A percentile compares a stretch with the other conserved stretches of the same genome.
Conservation (phyloP, 495 filamentous ascomycete species). For the Hypoxylon cercidicola region DNA sequence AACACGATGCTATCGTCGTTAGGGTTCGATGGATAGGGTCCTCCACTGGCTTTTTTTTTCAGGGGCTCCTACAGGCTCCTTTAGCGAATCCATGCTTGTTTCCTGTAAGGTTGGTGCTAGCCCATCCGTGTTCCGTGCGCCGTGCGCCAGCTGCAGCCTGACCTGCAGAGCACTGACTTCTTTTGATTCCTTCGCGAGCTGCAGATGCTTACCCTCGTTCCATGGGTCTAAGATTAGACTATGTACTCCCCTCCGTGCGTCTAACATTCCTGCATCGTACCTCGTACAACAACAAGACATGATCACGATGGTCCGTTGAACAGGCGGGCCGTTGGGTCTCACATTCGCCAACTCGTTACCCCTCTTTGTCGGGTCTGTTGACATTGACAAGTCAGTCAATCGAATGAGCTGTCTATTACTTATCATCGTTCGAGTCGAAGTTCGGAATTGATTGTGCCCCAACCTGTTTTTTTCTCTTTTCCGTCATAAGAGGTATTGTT, state of each 20-base stretch:
- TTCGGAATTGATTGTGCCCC: slow-evolving; percentile 25
- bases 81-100: slow-evolving; percentile 37
- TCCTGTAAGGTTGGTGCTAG: slow-evolving; percentile 13
- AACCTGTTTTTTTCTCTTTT: slow-evolving; percentile 16
- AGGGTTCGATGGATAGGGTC: slow-evolving; percentile 42
- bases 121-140: slow-evolving; percentile 36
- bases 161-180: slow-evolving; percentile 23
- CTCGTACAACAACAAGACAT: too few species aligned
- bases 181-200: slow-evolving; percentile 20
- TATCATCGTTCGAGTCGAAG: slow-evolving; percentile 30
- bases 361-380: slow-evolving; percentile 25
- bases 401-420: slow-evolving; percentile 24
- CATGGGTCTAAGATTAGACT: slow-evolving; percentile 21
- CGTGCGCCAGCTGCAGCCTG: slow-evolving; percentile 23
- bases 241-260: slow-evolving; percentile 30
- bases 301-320: slow-evolving; percentile 32
- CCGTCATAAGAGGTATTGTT: slow-evolving; percentile 27
- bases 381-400: slow-evolving; percentile 17
- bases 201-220: background rate
- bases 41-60: slow-evolving; percentile 10
- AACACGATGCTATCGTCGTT: slow-evolving; percentile 10
- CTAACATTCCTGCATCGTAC: slow-evolving; percentile 9
- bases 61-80: slow-evolving; percentile 38
- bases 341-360: slow-evolving; percentile 33
- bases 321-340: slow-evolving; percentile 31